Evolutionary conservation across 441 rosid species (phyloP).

Genomic region (Gossypium aridum): DNA sequence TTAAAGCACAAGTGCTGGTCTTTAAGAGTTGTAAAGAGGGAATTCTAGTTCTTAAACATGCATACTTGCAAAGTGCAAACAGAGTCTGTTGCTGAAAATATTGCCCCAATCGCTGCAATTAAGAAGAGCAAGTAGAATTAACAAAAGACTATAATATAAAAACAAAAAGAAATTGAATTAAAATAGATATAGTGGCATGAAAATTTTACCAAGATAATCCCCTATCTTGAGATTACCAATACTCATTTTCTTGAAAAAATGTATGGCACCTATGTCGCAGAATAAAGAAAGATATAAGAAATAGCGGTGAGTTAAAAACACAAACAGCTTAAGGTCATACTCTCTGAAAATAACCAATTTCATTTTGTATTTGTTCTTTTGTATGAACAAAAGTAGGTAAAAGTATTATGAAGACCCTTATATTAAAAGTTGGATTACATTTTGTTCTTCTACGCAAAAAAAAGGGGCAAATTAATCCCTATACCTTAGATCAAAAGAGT

Average conservation of each 20-base stretch:
- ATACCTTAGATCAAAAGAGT: too few relatives aligned
- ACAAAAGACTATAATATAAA: not conserved
- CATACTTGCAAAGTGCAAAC: slow-evolving; percentile 92
- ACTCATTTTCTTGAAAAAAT: slow-evolving; percentile 66
- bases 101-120: slow-evolving; percentile 82
- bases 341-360: not conserved
- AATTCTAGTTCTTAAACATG: not conserved
- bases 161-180: not conserved
- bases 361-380: not conserved
- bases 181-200: not conserved
- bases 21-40: slow-evolving; percentile 4
- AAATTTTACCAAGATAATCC: slow-evolving; percentile 68
- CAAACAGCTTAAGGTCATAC: not conserved
- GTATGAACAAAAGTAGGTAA: not conserved
- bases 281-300: slow-evolving; percentile 2
- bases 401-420: too few relatives aligned
- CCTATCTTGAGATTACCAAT: slow-evolving; percentile 54
- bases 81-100: slow-evolving; percentile 94
- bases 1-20: not conserved
- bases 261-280: slow-evolving; percentile 55
- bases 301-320: not conserved
- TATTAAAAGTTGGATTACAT: too few relatives aligned
- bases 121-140: slow-evolving; percentile 11
- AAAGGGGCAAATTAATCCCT: too few relatives aligned
- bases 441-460: too few relatives aligned